phyloP scores from a whole-genome alignment of 2,329 filamentous ascomycete species.

The Diaporthe nobilis region DNA sequence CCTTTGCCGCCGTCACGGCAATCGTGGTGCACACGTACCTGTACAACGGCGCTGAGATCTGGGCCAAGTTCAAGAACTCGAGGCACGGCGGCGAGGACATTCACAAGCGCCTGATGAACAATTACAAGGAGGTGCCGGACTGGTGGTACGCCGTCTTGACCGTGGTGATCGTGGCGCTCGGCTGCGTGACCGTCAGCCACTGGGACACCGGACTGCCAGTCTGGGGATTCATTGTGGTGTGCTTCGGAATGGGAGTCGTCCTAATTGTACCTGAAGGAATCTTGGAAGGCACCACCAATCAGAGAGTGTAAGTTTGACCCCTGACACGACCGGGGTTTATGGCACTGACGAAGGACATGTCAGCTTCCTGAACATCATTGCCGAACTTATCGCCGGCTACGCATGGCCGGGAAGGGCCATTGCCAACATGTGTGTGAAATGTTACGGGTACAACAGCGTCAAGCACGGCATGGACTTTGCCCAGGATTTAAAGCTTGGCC shows the following conservation, averaged over 20 bases:
- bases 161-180: slow-evolving; percentile 50
- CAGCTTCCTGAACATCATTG: slow-evolving; percentile 51
- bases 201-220: slow-evolving; percentile 49
- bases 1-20: slow-evolving; percentile 53
- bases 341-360: not conserved
- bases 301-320: slow-evolving; percentile 42
- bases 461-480: slow-evolving; percentile 52
- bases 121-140: slow-evolving; percentile 54
- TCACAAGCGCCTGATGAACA: slow-evolving; percentile 55
- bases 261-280: slow-evolving; percentile 45
- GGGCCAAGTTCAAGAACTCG: slow-evolving; percentile 51
- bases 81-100: slow-evolving; percentile 51
- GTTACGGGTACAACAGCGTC: slow-evolving; percentile 52
- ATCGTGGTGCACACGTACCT: slow-evolving; percentile 52
- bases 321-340: not conserved
- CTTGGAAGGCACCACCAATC: slow-evolving; percentile 50
- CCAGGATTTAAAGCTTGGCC: slow-evolving; percentile 51
- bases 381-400: slow-evolving; percentile 52
- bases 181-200: slow-evolving; percentile 48
- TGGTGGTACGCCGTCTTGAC: slow-evolving; percentile 57
- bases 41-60: slow-evolving; percentile 53
- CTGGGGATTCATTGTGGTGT: slow-evolving; percentile 50
- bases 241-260: slow-evolving; percentile 46
- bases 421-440: slow-evolving; percentile 53
- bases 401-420: slow-evolving; percentile 50